Evolutionary conservation across 2,329 filamentous ascomycete species (phyloP).

Genomic region (Curvularia lunata): DNA sequence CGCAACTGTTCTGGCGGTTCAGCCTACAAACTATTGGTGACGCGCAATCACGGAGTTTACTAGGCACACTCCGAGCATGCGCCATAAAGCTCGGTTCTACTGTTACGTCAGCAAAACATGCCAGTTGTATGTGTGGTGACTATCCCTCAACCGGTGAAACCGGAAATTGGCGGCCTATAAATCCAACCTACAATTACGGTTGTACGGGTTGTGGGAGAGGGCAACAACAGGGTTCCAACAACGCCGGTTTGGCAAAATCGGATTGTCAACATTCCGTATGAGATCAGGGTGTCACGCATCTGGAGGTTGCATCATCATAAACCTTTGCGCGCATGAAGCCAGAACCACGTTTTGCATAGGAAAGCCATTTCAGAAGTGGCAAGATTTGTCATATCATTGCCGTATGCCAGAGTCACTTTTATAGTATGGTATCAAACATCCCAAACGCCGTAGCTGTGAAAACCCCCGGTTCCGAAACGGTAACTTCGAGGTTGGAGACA

Average conservation of each 20-base stretch:
- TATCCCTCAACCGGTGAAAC: no score
- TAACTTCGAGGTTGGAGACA: slow-evolving; percentile 30
- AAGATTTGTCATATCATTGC: slow-evolving; percentile 33
- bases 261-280: not conserved
- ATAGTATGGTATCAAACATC: slow-evolving; percentile 36
- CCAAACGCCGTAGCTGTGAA: slow-evolving; percentile 42
- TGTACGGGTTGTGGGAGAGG: no score
- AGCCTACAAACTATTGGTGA: slow-evolving; percentile 5
- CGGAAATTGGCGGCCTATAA: no score
- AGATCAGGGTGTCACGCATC: not conserved
- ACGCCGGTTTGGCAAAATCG: not conserved
- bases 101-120: not conserved
- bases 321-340: not conserved
- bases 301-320: not conserved
- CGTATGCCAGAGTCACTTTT: slow-evolving; percentile 36
- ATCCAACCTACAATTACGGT: no score
- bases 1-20: slow-evolving; percentile 1
- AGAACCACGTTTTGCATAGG: not conserved
- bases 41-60: slow-evolving; percentile 12
- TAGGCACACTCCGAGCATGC: not conserved
- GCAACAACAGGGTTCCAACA: not conserved
- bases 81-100: not conserved
- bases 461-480: slow-evolving; percentile 27
- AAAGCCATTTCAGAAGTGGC: slow-evolving; percentile 13
- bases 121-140: not conserved